A percentile compares a stretch with the other conserved stretches of the same genome.
phyloP scores from a whole-genome alignment of 2,329 filamentous ascomycete species.

The Chrysoporthe austroafricana region DNA sequence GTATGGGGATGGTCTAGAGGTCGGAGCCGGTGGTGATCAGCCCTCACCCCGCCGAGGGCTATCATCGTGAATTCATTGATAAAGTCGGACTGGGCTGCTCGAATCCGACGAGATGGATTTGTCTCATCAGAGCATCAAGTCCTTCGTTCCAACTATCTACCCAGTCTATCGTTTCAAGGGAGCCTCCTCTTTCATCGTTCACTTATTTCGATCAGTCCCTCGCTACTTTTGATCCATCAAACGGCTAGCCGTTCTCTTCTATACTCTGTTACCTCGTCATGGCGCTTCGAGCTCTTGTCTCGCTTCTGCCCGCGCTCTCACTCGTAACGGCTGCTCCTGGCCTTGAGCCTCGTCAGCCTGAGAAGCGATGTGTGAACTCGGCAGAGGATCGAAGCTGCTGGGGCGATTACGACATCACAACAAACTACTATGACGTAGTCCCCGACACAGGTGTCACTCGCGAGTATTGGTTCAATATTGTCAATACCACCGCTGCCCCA shows the following conservation, averaged over 20 bases:
- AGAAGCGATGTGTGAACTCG: conserved; percentile 19
- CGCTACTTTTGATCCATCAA: not conserved
- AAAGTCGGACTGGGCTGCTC: not conserved
- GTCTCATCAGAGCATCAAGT: not conserved
- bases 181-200: not conserved
- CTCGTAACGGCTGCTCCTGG: conserved; percentile 18
- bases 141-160: not conserved
- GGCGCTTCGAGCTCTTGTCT: conserved; percentile 18
- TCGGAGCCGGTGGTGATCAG: not conserved
- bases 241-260: not conserved
- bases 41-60: not conserved
- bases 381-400: conserved; percentile 32
- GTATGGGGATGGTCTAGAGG: not conserved
- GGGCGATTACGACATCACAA: conserved; percentile 45
- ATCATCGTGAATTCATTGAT: not conserved
- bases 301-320: conserved; percentile 14
- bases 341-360: not conserved
- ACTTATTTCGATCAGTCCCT: not conserved
- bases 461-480: conserved; percentile 38
- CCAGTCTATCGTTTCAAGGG: not conserved
- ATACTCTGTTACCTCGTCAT: conserved; percentile 3
- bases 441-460: conserved; percentile 44
- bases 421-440: conserved; percentile 38
- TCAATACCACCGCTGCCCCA: conserved; percentile 34
- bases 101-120: not conserved